Evolutionary conservation across 192 early-diverging fungal species (phyloP), one percentile per base, ranked within the genome.

Genomic region (Entomortierella parvispora): DNA sequence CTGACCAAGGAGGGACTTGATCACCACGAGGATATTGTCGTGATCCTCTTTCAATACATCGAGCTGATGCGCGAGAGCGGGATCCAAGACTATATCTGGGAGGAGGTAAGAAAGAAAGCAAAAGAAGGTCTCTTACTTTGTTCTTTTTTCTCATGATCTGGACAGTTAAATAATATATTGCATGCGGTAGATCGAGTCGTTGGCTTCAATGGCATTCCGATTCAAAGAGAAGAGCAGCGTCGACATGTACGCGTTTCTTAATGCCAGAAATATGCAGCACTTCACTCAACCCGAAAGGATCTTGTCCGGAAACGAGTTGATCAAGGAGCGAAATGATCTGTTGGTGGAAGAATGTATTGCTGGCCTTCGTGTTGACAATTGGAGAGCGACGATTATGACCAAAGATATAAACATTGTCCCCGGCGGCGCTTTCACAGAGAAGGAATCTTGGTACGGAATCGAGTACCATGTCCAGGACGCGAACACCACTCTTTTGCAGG

Each of bases 1-100:
- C 77, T 98, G 62, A 96, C 96, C 1, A 85, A 86, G 64, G 79
- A 86, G 18, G 95, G 95, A 0, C 65, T 91, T 28, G 81, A 81
- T 90, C 58, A 91, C 48, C 93, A 91, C 58, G 81, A 94, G 65
- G 92, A 96, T 14, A 89, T 97, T 2, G 76, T 96, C 26, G 74
- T 84, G 7, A 80, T 89, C 14, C 58, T 97, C 15, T 99, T 97
- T 80, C 90, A 93, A 69, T 99, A 95, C 69, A 91, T 97, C 57
- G 78, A 89, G 34, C 84, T 97, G 86, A 70, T 99, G 18, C 83
- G 84, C 44, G 43, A 82, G 33, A 65, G 68, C 45, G 91, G 90
- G 18, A 80, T 93, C 48, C 86, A 93, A 68, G 69, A 88, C 32
- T 92, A 91, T 86, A 89, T 93, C 55, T 97, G 89, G 72, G 83